A percentile compares a stretch with the other conserved stretches of the same genome.
Conservation (phyloP, 208 protist species). For the Crithidia fasciculata region DNA sequence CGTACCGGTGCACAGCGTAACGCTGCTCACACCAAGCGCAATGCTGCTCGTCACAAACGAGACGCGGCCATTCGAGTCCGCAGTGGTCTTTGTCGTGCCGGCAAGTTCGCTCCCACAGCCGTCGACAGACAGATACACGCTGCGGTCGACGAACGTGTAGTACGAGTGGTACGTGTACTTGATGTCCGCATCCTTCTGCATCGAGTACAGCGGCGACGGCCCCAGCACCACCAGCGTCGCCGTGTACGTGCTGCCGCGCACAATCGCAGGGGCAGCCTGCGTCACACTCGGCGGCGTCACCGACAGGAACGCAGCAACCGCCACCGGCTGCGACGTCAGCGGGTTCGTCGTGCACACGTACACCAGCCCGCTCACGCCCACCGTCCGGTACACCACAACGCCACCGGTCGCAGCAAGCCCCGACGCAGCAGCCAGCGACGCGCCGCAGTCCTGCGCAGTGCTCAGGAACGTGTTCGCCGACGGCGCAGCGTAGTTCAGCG, state of each 20-base stretch:
- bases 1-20: slow-evolving; percentile 50
- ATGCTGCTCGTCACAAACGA: slow-evolving; percentile 34
- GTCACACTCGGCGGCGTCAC: slow-evolving; percentile 49
- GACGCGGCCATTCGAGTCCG: slow-evolving; percentile 18
- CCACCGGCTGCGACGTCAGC: slow-evolving; percentile 8
- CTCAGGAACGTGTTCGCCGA: slow-evolving; percentile 54
- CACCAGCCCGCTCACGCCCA: slow-evolving; percentile 39
- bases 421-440: slow-evolving; percentile 16
- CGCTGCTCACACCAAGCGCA: slow-evolving; percentile 17
- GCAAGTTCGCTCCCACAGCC: slow-evolving; percentile 31
- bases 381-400: slow-evolving; percentile 12
- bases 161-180: slow-evolving; percentile 37
- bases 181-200: slow-evolving; percentile 47
- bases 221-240: slow-evolving; percentile 43
- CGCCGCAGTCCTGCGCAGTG: slow-evolving; percentile 32
- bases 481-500: slow-evolving; percentile 54
- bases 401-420: slow-evolving; percentile 12
- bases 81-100: slow-evolving; percentile 26
- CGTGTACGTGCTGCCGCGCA: slow-evolving; percentile 42
- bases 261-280: slow-evolving; percentile 44
- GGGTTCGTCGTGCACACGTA: slow-evolving; percentile 58
- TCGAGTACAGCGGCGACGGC: slow-evolving; percentile 55
- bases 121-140: slow-evolving; percentile 57
- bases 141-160: slow-evolving; percentile 39
- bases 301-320: slow-evolving; percentile 52